phyloP scores from a whole-genome alignment of 2,329 filamentous ascomycete genomes.

The Nothopassalora personata region DNA sequence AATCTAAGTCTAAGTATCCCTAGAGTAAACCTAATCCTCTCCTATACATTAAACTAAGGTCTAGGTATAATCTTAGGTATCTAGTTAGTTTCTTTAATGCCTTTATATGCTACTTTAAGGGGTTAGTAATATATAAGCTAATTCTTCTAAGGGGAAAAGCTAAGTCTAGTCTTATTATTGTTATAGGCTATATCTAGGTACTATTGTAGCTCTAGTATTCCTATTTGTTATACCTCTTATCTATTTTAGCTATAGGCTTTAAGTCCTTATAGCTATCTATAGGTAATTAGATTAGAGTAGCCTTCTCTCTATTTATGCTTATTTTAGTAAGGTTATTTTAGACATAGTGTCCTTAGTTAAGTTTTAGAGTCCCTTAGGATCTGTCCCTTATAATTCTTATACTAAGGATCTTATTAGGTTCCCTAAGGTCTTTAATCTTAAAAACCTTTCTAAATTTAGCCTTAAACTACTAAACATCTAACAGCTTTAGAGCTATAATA shows the following conservation, averaged over 20 bases:
- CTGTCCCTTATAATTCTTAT: background rate
- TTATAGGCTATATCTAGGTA: background rate
- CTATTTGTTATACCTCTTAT: background rate
- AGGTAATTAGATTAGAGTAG: background rate
- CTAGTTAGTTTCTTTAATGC: background rate
- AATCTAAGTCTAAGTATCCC: background rate
- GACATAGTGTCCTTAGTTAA: background rate
- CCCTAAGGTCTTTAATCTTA: background rate
- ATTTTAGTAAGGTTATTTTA: background rate
- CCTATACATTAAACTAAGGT: background rate
- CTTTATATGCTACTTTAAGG: background rate
- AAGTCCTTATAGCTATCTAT: background rate
- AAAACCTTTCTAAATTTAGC: background rate
- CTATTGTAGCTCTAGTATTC: background rate
- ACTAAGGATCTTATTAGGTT: background rate
- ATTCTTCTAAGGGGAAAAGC: background rate
- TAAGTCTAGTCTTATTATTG: background rate
- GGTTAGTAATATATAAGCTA: background rate
- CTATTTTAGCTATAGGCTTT: background rate
- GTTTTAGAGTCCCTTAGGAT: background rate
- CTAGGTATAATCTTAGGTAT: background rate
- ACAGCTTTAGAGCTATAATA: background rate
- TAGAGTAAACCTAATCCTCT: background rate
- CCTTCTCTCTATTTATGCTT: background rate
- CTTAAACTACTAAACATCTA: background rate